A percentile compares a stretch with the other conserved stretches of the same genome.
Conservation (phyloP, 257 asterid genomes). For the Cruciata laevipes region DNA sequence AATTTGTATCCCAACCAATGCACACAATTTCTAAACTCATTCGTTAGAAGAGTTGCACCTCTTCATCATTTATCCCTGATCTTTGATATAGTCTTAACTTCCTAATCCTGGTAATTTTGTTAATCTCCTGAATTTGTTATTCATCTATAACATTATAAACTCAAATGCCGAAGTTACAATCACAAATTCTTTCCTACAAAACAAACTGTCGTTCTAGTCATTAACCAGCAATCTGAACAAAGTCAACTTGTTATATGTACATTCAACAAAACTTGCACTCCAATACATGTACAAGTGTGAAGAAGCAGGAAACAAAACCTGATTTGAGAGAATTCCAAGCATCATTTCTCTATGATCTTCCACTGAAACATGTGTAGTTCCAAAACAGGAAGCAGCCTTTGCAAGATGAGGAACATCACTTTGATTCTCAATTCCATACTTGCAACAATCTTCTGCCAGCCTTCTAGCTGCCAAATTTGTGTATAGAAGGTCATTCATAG, state of each 20-base stretch:
- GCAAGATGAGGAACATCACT: constrained; percentile 57
- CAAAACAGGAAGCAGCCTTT: constrained; percentile 56
- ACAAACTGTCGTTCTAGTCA: neutral
- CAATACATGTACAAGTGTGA: neutral
- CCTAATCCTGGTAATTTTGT: neutral
- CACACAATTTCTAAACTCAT: neutral
- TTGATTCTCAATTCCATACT: constrained; percentile 78
- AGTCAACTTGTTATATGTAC: neutral
- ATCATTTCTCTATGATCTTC: constrained; percentile 82
- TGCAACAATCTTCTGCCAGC: constrained; percentile 87
- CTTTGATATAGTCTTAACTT: too few relatives aligned
- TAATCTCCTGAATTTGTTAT: neutral
- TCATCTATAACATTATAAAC: neutral
- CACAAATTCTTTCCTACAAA: neutral
- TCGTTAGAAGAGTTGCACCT: neutral
- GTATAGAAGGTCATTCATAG: constrained; percentile 19
- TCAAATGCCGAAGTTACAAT: neutral
- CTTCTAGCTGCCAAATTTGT: constrained; percentile 55
- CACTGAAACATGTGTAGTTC: constrained; percentile 76
- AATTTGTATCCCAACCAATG: neutral
- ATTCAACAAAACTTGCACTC: neutral
- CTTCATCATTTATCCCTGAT: neutral
- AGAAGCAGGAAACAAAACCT: constrained; percentile 33
- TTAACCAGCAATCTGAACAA: neutral
- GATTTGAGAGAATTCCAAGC: constrained; percentile 71